Base-by-base conservation (phyloP, 2,329 filamentous ascomycete genomes). In the Penicillium sp. region DNA sequence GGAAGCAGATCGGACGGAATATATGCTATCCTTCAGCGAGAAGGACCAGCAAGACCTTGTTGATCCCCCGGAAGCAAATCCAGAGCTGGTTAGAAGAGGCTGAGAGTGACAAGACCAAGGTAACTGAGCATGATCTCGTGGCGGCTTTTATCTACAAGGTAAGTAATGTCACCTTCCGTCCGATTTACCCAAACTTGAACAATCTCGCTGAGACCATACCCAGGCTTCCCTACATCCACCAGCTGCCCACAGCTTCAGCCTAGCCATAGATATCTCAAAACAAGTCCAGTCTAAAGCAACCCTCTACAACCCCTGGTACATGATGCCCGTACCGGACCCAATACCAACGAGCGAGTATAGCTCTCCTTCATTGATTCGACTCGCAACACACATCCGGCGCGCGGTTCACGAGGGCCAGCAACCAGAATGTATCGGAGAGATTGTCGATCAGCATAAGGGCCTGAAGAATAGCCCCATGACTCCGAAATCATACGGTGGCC, bases 241-340 rank as follows among this genome's bases (percentile, higher is more conserved):
- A 1, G 48, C 22, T 14, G 31, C 20, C 7, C 54, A 56, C 35
- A 53, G 4, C 2, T 56, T 56, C 11, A 50, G 49, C 4, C 6
- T 56, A 16, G 42, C 18, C 5, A 42, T 53, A 3, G 50, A 56
- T n/a, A 56, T 56, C 6, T 53, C 54, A 14, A 24, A 42, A 11
- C 35, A 53, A 2, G 43, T 56, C 8, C 43, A 53, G 31, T 43
- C 49, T 2, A 24, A 56, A 16, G 43, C 54, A 16, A 48, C 37
- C 2, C 38, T 56, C 5, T 53, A 31, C 7, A 56, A 56, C 10
- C 37, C 43, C 3, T 56, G 54, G 54, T 56, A 47, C 20, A 53
- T 53, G 50, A 53, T 56, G 49, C 49, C 54, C 4, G 9, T 56
- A 4, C 54, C 54, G 2, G 49, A 56, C 32, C 49, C 54, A n/a